Evolutionary conservation across 345 rosid species (phyloP), one percentile per base, ranked within the genome.

Genomic region (Reutealis trisperma): DNA sequence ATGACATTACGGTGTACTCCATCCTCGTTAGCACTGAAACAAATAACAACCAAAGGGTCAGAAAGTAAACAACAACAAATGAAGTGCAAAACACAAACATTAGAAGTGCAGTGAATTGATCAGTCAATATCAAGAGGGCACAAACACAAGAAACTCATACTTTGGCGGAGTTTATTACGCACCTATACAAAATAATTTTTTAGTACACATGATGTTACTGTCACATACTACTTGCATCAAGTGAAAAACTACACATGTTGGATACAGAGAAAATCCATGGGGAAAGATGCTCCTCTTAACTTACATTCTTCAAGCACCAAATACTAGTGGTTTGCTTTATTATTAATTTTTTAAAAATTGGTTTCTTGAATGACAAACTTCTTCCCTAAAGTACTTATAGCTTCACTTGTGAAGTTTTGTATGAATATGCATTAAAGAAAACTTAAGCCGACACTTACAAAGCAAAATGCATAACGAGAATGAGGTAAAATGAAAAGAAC

Each of bases 1-100:
- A 93, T 84, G 34, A 83, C 82, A 66, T 85, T 80, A 63, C 85
- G 73, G 67, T 89, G 90, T 25, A 86, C 90, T 74, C 99, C 98
- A 81, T 77, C 86, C 74, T 87, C 89, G n/a, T 79, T 76, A 52
- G 72, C 78, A 27, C 99, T 93, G 86, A 59, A 78, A 47, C 37
- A 47, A 32, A 47, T 25, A 18, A 71, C 76, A 64, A 57, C 52
- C 11, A 27, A 52, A 72, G 14, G 14, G 22, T 24, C 27, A 12
- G 59, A 45, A 8, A 21, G 42, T 58, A 42, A 24, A 47, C 49
- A 18, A 51, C 54, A 32, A 77, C 13, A 45, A 6, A 64, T 32
- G 11, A 54, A 8, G 10, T 45, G 70, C 30, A 51, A 14, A 30
- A 25, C 3, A 25, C 3, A 27, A 70, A 30, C 19, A 25, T 63